These are phyloP conservation scores for Colletotrichum sansevieriae DNA, from an alignment of 2,329 filamentous ascomycete genomes.

Conservation along the genomic window DNA sequence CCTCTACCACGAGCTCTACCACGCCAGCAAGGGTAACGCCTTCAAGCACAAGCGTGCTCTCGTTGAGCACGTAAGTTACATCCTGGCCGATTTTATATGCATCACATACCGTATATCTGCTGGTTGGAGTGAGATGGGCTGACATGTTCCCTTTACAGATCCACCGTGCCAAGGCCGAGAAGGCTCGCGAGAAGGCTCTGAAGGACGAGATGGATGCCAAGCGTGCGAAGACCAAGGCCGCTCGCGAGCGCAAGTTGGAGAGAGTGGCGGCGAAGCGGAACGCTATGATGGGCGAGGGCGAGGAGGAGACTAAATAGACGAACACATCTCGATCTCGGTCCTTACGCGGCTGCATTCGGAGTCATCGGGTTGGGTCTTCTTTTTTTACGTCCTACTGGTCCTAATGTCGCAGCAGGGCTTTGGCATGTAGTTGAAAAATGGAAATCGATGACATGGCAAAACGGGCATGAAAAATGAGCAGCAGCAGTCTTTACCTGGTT, in stretches of 20 bases:
- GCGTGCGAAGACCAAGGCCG: constrained; percentile 99
- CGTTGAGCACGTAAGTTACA: constrained; percentile 95
- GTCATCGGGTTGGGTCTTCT: constrained; percentile 69
- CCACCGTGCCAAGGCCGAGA: constrained; percentile 99
- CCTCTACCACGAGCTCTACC: constrained; percentile 99
- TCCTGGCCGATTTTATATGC: constrained; percentile 7
- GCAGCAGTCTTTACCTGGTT: constrained; percentile 40
- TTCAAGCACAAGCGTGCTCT: constrained; percentile 99
- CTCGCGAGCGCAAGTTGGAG: constrained; percentile 97
- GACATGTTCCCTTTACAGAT: constrained; percentile 71
- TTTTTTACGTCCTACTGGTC: constrained; percentile 61
- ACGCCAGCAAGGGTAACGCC: constrained; percentile 99
- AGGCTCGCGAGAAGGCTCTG: constrained; percentile 92
- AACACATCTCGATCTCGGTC: constrained; percentile 59
- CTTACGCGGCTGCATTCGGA: constrained; percentile 70
- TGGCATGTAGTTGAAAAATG: constrained; percentile 70
- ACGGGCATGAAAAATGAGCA: constrained; percentile 43
- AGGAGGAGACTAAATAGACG: constrained; percentile 66
- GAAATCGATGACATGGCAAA: constrained; percentile 54
- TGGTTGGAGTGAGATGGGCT: not conserved
- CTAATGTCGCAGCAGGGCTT: constrained; percentile 65
- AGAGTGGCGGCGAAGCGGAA: constrained; percentile 91
- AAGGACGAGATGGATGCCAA: constrained; percentile 99
- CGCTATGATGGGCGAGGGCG: constrained; percentile 81
- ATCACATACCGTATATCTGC: not conserved